Percentiles rank a stretch among this genome's conserved stretches.
Conservation (phyloP, 345 rosid genomes). For the Mangifera indica region DNA sequence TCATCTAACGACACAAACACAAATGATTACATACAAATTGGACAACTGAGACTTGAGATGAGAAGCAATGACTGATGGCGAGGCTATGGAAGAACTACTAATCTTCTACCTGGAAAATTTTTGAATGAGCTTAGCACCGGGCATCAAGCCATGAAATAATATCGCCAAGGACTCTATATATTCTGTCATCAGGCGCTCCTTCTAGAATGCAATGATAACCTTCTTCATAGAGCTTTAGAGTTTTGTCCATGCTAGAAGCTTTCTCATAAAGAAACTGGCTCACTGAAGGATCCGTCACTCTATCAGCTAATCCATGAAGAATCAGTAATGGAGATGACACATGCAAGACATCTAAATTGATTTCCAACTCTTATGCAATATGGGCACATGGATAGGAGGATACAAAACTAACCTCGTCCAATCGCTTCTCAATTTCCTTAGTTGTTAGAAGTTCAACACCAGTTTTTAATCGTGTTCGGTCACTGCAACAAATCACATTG, state of each 20-base stretch:
- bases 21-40: too few relatives aligned
- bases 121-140: constrained; percentile 26
- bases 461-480: constrained; percentile 58
- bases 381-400: not conserved
- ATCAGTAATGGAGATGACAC: constrained; percentile 84
- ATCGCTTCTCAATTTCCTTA: constrained; percentile 60
- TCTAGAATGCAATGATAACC: constrained; percentile 91
- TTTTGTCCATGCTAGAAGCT: constrained; percentile 80
- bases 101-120: not conserved
- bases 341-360: constrained; percentile 31
- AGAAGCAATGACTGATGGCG: not conserved
- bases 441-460: constrained; percentile 82
- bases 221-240: constrained; percentile 74
- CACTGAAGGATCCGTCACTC: constrained; percentile 78
- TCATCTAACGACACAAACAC: too few relatives aligned
- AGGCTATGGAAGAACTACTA: too few relatives aligned
- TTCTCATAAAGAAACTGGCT: constrained; percentile 74
- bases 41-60: not conserved
- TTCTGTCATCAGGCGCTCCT: constrained; percentile 82
- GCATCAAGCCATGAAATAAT: constrained; percentile 76
- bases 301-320: constrained; percentile 87
- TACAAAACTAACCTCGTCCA: constrained; percentile 48
- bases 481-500: constrained; percentile 72
- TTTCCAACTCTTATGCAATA: not conserved
- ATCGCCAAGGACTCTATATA: constrained; percentile 54